Evolutionary conservation across 2,329 filamentous ascomycete species (phyloP), one percentile per base, ranked within the genome.

Genomic region (Fusarium acutatum): DNA sequence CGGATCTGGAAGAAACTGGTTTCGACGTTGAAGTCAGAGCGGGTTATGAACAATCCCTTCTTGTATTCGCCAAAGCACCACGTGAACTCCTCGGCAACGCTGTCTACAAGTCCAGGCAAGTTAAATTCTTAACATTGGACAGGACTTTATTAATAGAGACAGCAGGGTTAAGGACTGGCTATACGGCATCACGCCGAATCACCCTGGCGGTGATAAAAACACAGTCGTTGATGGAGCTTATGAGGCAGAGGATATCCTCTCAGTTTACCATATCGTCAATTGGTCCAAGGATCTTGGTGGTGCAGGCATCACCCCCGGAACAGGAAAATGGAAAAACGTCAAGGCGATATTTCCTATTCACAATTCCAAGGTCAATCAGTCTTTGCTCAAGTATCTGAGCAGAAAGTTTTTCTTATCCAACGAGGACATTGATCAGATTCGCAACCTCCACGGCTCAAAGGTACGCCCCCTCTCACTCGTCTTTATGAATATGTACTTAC

Each of bases 161-260:
- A 18, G 13, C 12, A 93, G 92, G 75, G 89, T 94, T 37, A 91
- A 91, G 74, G 93, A 95, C 80, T 95, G 92, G 91, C 86, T 95
- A 28, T 90, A 93, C 79, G 91, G 91, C 47, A 89, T 94, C 69
- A 88, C 89, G 47, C 86, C 90, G 50, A 86, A 87, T 44, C 89
- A 92, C 59, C 93, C 93, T 0, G 85, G 85, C 82, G 69, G 86
- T 85, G 73, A 85, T 84, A 81, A 83, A 80, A 61, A 87, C 87
- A 77, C 89, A 84, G 32, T 86, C 86, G 59, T 86, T 87, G 76
- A 89, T 83, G 82, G 79, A 17, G 76, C 74, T 8, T 85, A 79
- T 43, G 91, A 93, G 76, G 88, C 92, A 24, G 93, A 95, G 79
- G 87, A 93, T 47, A 84, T 94, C 13, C 88, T 93, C 15, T 92